These are phyloP conservation scores for Leccinum ponderosum DNA, from an alignment of 1,284 basidiomycete genomes.

Conservation along the genomic window DNA sequence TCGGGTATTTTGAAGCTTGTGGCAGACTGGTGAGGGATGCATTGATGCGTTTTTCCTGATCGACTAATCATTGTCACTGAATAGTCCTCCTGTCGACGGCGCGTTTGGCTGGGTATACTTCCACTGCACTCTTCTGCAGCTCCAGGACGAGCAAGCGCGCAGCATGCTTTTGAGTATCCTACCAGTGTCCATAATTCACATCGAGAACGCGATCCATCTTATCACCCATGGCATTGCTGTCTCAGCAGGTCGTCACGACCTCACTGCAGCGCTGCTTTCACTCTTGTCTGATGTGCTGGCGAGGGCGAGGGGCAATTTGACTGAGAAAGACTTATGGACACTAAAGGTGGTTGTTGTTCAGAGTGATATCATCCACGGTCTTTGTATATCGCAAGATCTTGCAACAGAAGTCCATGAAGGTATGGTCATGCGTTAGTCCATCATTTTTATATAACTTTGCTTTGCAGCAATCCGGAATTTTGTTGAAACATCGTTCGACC, in stretches of 20 bases:
- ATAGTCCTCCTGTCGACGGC: slow-evolving; percentile 21
- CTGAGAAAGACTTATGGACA: slow-evolving; percentile 24
- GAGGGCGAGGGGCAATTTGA: slow-evolving; percentile 27
- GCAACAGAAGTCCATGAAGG: slow-evolving; percentile 33
- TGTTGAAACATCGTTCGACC: slow-evolving; percentile 27
- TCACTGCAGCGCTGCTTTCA: slow-evolving; percentile 31
- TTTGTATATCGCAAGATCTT: slow-evolving; percentile 34
- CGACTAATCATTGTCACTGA: not conserved
- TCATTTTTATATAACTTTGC: slow-evolving; percentile 3
- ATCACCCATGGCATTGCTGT: slow-evolving; percentile 40
- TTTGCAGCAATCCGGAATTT: slow-evolving; percentile 34
- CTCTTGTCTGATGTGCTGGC: slow-evolving; percentile 40
- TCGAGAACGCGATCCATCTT: slow-evolving; percentile 40
- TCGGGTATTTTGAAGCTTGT: slow-evolving; percentile 21
- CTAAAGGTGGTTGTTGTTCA: slow-evolving; percentile 45
- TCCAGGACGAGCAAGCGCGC: slow-evolving; percentile 26
- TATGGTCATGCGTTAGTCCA: slow-evolving; percentile 22
- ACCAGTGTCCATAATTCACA: slow-evolving; percentile 23
- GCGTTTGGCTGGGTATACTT: slow-evolving; percentile 48
- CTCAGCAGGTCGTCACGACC: slow-evolving; percentile 15
- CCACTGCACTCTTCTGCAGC: slow-evolving; percentile 33
- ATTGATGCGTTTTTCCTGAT: slow-evolving; percentile 10
- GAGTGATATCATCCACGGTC: slow-evolving; percentile 30
- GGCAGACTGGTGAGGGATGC: slow-evolving; percentile 32
- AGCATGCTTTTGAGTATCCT: slow-evolving; percentile 28